Percentiles rank a stretch among this genome's conserved stretches.
Evolutionary conservation across 2,329 filamentous ascomycete species (phyloP).

Genomic region (Alternaria triticina): DNA sequence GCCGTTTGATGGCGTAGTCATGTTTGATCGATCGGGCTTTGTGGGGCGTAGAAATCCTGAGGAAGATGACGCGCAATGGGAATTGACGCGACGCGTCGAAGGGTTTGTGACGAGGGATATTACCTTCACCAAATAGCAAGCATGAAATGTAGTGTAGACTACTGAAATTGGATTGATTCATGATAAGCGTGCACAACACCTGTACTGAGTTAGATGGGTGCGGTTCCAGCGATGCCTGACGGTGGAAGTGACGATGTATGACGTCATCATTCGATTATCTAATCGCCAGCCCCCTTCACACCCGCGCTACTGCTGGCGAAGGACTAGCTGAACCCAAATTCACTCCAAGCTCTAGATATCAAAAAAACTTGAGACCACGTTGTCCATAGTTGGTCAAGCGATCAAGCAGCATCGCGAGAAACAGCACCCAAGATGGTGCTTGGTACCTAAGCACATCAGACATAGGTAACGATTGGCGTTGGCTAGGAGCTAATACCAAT

Average conservation of each 20-base stretch:
- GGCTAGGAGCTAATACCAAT: not conserved
- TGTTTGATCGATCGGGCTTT: not conserved
- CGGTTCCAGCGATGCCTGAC: not conserved
- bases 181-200: not conserved
- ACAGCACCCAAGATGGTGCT: not conserved
- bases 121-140: not conserved
- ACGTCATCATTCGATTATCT: not conserved
- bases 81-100: not conserved
- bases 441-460: not conserved
- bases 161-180: not conserved
- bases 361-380: not conserved
- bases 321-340: not conserved
- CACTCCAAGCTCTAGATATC: not conserved
- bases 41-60: not conserved
- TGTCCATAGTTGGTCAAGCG: not conserved
- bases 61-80: not conserved
- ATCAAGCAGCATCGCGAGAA: not conserved
- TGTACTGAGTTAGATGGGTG: not conserved
- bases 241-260: not conserved
- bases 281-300: not conserved
- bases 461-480: not conserved
- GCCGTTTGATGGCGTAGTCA: not conserved
- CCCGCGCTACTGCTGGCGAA: not conserved
- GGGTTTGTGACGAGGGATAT: not conserved
- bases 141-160: not conserved